Conservation (phyloP, 371 early-diverging fungal genomes). For the Thermomucor indicae-seudaticae region DNA sequence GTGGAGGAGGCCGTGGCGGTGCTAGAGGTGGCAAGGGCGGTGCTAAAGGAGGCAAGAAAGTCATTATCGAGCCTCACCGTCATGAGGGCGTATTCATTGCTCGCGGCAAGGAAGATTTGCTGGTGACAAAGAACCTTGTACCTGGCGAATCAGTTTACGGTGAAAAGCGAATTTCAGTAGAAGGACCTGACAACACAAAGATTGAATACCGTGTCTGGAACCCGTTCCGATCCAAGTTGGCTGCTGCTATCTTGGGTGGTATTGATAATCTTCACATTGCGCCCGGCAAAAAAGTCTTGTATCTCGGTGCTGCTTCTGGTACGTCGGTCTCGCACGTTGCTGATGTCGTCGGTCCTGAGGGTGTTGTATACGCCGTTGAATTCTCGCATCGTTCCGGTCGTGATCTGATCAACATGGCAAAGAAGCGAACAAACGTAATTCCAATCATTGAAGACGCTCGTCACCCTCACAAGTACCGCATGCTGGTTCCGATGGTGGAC, state of each 20-base stretch:
- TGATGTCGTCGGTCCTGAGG: conserved; percentile 97
- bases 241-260: conserved; percentile 99
- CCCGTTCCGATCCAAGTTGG: conserved; percentile 99
- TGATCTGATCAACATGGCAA: conserved; percentile 99
- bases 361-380: conserved; percentile 99
- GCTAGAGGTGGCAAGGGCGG: conserved; percentile 59
- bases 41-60: conserved; percentile 86
- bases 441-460: conserved; percentile 99
- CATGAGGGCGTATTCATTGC: conserved; percentile 97
- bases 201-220: conserved; percentile 99
- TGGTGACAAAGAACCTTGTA: conserved; percentile 98
- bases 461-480: conserved; percentile 99
- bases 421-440: conserved; percentile 99
- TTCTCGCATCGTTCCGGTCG: conserved; percentile 99
- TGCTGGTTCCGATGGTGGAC: conserved; percentile 99
- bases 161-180: conserved; percentile 98
- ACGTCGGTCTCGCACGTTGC: conserved; percentile 99
- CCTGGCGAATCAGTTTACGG: conserved; percentile 99
- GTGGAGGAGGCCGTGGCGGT: conserved; percentile 24
- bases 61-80: conserved; percentile 96
- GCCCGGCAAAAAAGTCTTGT: conserved; percentile 98
- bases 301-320: conserved; percentile 98
- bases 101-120: conserved; percentile 98
- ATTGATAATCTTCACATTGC: conserved; percentile 96
- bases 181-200: conserved; percentile 94